Evolutionary conservation across 371 early-diverging fungal species (phyloP).

Genomic region (Quaeritorhiza haematococci): DNA sequence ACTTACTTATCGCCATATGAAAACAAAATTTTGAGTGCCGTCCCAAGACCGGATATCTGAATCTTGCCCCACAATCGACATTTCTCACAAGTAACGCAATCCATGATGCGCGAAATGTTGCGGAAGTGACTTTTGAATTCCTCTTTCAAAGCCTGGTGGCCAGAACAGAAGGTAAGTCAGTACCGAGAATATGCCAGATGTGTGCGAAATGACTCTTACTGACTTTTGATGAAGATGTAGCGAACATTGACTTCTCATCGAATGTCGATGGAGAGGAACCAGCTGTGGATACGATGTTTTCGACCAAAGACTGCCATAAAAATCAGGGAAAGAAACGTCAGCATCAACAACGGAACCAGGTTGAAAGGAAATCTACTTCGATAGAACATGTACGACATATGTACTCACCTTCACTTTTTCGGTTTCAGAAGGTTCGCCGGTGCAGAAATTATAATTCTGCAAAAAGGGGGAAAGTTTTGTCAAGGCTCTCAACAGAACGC

Average conservation of each 20-base stretch:
- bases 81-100: slow-evolving; percentile 97
- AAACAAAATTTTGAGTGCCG: slow-evolving; percentile 91
- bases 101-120: slow-evolving; percentile 94
- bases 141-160: slow-evolving; percentile 48
- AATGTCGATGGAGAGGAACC: slow-evolving; percentile 71
- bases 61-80: slow-evolving; percentile 97
- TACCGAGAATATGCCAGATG: background rate
- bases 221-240: slow-evolving; percentile 17
- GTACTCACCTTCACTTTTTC: background rate
- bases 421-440: slow-evolving; percentile 16
- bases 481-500: slow-evolving; percentile 76
- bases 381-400: too few species aligned
- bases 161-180: background rate
- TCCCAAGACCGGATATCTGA: slow-evolving; percentile 72
- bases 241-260: slow-evolving; percentile 81
- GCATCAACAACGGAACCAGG: too few species aligned
- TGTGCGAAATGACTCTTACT: background rate
- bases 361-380: too few species aligned
- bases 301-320: slow-evolving; percentile 43
- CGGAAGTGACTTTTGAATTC: slow-evolving; percentile 90
- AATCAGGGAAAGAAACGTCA: too few species aligned
- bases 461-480: slow-evolving; percentile 78
- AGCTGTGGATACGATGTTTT: slow-evolving; percentile 52
- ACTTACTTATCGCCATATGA: slow-evolving; percentile 66
- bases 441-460: slow-evolving; percentile 59